phyloP scores from a whole-genome alignment of 495 filamentous ascomycete genomes.

The Penicillium cataractarum region DNA sequence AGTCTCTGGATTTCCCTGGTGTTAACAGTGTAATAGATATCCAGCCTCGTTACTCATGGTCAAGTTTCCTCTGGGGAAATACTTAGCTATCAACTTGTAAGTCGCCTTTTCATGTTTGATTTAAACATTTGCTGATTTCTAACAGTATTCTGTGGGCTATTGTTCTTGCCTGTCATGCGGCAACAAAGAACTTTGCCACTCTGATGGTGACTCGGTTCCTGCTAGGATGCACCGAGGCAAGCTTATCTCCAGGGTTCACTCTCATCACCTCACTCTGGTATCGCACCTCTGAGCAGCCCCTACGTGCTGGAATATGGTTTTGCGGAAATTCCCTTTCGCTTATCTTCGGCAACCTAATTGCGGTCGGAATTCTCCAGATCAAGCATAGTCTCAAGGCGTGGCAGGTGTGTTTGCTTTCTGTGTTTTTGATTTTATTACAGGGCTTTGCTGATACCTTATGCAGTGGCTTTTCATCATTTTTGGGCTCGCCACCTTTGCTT shows the following conservation, averaged over 20 bases:
- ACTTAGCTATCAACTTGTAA: conserved; percentile 53
- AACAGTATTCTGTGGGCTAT: conserved; percentile 37
- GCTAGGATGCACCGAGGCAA: conserved; percentile 54
- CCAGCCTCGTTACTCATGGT: conserved; percentile 49
- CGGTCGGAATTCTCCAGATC: conserved; percentile 31
- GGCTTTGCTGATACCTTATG: not conserved
- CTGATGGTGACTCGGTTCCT: conserved; percentile 53
- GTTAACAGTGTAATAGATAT: conserved; percentile 6
- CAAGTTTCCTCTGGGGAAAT: conserved; percentile 43
- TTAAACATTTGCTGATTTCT: not conserved
- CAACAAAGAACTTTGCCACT: conserved; percentile 48
- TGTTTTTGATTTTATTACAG: too few species aligned
- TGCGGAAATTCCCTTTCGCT: conserved; percentile 30
- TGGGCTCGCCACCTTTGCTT: conserved; percentile 38
- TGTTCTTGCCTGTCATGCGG: conserved; percentile 54
- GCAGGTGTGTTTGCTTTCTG: conserved; percentile 19
- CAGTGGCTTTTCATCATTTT: conserved; percentile 32
- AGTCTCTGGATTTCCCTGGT: not conserved
- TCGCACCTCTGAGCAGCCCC: conserved; percentile 52
- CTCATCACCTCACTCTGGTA: conserved; percentile 43
- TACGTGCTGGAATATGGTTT: conserved; percentile 57
- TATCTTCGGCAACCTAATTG: conserved; percentile 30
- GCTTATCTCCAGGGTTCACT: conserved; percentile 32
- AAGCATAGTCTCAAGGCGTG: conserved; percentile 18
- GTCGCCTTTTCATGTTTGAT: conserved; percentile 23